Evolutionary conservation across 129 eudicot species (phyloP).

Genomic region (Flaveria robusta): DNA sequence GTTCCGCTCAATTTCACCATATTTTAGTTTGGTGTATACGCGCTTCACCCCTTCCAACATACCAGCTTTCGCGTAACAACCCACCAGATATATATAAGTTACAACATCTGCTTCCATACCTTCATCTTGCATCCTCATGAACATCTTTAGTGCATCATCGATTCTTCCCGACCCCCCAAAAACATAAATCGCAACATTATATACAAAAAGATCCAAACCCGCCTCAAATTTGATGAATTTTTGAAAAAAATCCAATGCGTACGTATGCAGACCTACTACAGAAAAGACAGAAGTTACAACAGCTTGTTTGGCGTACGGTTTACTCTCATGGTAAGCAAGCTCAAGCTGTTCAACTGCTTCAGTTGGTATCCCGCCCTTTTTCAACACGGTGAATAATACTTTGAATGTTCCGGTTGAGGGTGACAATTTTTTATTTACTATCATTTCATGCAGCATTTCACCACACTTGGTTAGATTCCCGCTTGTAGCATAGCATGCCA

Average conservation of each 20-base stretch:
- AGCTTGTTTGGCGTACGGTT: conserved; percentile 55
- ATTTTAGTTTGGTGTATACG: conserved; percentile 53
- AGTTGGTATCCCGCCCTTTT: conserved; percentile 55
- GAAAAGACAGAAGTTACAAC: conserved; percentile 62
- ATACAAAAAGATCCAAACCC: conserved; percentile 50
- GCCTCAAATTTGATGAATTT: conserved; percentile 22
- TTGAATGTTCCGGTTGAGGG: conserved; percentile 59
- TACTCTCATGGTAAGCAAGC: conserved; percentile 55
- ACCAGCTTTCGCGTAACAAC: conserved; percentile 71
- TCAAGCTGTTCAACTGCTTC: conserved; percentile 71
- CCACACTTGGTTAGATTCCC: conserved; percentile 69
- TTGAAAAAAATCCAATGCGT: conserved; percentile 58
- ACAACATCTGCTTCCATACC: conserved; percentile 68
- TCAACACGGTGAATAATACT: conserved; percentile 66
- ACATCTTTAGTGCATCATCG: conserved; percentile 61
- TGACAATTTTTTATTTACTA: conserved; percentile 38
- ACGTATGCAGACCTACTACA: conserved; percentile 51
- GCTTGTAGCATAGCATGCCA: conserved; percentile 74
- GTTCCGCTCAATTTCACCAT: conserved; percentile 56
- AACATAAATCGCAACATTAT: conserved; percentile 67
- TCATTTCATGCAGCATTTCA: conserved; percentile 66
- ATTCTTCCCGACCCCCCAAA: conserved; percentile 54
- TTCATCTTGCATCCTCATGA: conserved; percentile 80
- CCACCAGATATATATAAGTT: conserved; percentile 61
- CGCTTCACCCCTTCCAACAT: conserved; percentile 80